These are phyloP conservation scores for Rhizopogon vesiculosus DNA, from an alignment of 768 basidiomycete species.

Conservation along the genomic window DNA sequence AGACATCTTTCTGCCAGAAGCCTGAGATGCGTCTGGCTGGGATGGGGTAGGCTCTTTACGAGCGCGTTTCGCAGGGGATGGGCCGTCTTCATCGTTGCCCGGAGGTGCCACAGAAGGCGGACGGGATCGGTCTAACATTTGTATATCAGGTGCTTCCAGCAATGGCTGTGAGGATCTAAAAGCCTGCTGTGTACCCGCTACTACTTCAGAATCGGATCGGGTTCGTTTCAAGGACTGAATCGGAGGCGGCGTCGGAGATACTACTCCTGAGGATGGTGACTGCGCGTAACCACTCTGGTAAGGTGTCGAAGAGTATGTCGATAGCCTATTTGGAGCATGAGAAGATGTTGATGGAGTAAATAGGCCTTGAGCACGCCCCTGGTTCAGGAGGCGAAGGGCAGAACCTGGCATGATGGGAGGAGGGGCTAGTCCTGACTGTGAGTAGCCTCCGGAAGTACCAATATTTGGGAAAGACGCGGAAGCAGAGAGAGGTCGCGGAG, in stretches of 20 bases:
- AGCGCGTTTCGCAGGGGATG: conserved; percentile 67
- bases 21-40: conserved; percentile 27
- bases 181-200: conserved; percentile 12
- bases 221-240: conserved; percentile 51
- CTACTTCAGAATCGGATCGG: conserved; percentile 63
- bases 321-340: conserved; percentile 36
- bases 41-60: conserved; percentile 48
- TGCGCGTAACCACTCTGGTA: conserved; percentile 43
- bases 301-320: conserved; percentile 52
- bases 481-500: conserved; percentile 63
- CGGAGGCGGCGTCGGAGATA: conserved; percentile 49
- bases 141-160: conserved; percentile 39
- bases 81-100: conserved; percentile 53
- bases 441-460: conserved; percentile 36
- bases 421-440: conserved; percentile 61
- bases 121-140: conserved; percentile 42
- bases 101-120: conserved; percentile 47
- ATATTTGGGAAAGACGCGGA: conserved; percentile 63
- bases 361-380: conserved; percentile 81
- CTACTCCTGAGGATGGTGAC: conserved; percentile 35
- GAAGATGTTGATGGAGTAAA: conserved; percentile 82
- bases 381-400: conserved; percentile 76
- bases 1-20: conserved; percentile 7
- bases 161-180: conserved; percentile 18
- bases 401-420: conserved; percentile 86